These are phyloP conservation scores for Coniophora puteana DNA, from an alignment of 1,284 basidiomycete species.

Conservation along the genomic window DNA sequence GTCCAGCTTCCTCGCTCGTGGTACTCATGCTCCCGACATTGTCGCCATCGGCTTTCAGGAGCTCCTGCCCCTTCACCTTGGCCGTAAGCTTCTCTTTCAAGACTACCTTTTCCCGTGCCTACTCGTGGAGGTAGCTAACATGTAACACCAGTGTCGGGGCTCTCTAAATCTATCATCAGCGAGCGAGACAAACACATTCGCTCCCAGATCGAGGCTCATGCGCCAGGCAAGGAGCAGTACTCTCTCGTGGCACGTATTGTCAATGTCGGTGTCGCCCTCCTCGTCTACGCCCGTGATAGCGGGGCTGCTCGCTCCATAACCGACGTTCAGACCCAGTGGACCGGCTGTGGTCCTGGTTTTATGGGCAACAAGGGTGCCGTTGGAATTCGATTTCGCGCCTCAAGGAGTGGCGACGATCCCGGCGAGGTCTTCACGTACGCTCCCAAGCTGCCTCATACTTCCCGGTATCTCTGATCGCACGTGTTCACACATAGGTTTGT, in stretches of 20 bases:
- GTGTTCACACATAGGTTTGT: slow-evolving; percentile 69
- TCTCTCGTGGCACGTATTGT: slow-evolving; percentile 70
- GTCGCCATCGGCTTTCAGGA: slow-evolving; percentile 91
- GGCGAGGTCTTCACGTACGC: slow-evolving; percentile 84
- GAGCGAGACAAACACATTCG: slow-evolving; percentile 61
- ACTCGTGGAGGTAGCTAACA: slow-evolving; percentile 11
- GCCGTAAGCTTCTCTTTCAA: slow-evolving; percentile 47
- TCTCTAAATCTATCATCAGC: slow-evolving; percentile 60
- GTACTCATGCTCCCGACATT: slow-evolving; percentile 69
- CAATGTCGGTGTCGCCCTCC: slow-evolving; percentile 76
- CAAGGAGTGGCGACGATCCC: slow-evolving; percentile 44
- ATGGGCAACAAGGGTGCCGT: slow-evolving; percentile 98
- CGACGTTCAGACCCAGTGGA: slow-evolving; percentile 75
- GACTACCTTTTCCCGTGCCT: slow-evolving; percentile 4
- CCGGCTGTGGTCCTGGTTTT: slow-evolving; percentile 67
- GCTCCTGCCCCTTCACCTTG: slow-evolving; percentile 78
- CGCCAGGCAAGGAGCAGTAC: slow-evolving; percentile 66
- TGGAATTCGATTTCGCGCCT: slow-evolving; percentile 79
- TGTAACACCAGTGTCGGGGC: slow-evolving; percentile 49
- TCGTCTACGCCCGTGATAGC: slow-evolving; percentile 78
- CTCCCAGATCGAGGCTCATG: slow-evolving; percentile 64
- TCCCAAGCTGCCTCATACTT: slow-evolving; percentile 3
- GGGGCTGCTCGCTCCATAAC: slow-evolving; percentile 55
- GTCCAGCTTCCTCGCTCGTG: slow-evolving; percentile 62
- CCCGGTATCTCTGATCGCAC: slow-evolving; percentile 8